phyloP scores from a whole-genome alignment of 164 flowering plant genomes.

The Macadamia tetraphylla region DNA sequence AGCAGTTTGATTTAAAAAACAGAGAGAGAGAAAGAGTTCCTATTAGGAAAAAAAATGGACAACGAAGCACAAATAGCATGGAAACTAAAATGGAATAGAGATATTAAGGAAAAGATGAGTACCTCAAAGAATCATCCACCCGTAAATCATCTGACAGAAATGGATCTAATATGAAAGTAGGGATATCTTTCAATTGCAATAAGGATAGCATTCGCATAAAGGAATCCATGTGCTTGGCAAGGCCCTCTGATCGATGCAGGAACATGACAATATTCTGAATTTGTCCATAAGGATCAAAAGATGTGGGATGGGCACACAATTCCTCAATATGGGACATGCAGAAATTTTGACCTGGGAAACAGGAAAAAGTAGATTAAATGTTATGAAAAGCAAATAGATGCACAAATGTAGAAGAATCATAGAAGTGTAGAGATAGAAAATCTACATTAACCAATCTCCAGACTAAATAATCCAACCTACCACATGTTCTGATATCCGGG shows the following conservation, averaged over 20 bases:
- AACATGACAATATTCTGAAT: conserved; percentile 70
- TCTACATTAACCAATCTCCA: not conserved
- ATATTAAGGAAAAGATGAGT: not conserved
- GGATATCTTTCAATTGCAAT: conserved; percentile 38
- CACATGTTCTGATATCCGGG: conserved; percentile 42
- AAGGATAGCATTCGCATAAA: conserved; percentile 61
- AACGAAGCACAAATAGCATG: not conserved
- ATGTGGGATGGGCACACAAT: conserved; percentile 38
- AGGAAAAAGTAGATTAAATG: not conserved
- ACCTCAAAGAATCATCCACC: conserved; percentile 58
- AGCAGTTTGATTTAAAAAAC: not conserved
- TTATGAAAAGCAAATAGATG: not conserved
- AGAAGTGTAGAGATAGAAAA: too few relatives aligned
- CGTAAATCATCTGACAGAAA: conserved; percentile 48
- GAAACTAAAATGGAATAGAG: not conserved
- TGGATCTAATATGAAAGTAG: conserved; percentile 50
- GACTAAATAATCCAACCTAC: conserved; percentile 34
- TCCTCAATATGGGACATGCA: conserved; percentile 69
- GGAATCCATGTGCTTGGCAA: conserved; percentile 68
- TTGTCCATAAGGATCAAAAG: conserved; percentile 45
- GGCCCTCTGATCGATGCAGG: conserved; percentile 65
- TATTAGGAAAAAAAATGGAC: not conserved
- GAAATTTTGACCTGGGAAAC: conserved; percentile 65
- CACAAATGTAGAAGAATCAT: not conserved
- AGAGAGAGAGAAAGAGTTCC: too few relatives aligned